Evolutionary conservation across 257 asterid species (phyloP).

Genomic region (Solanum bukasovii): DNA sequence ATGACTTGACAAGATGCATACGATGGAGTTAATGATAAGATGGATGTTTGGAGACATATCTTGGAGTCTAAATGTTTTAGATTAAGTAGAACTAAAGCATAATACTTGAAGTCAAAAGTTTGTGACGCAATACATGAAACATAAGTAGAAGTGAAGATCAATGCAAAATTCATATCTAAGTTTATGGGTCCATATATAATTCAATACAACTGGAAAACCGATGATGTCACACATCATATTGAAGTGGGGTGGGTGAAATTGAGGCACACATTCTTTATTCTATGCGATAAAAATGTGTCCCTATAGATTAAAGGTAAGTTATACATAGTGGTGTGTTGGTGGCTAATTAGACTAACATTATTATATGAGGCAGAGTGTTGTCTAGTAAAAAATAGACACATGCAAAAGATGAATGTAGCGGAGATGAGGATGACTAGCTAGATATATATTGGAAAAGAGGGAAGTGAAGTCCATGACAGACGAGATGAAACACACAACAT

Average conservation of each 20-base stretch:
- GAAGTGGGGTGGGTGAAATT: neutral
- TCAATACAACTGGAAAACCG: too few relatives aligned
- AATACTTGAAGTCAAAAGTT: too few relatives aligned
- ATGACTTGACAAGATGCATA: neutral
- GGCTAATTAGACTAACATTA: neutral
- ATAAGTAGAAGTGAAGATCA: too few relatives aligned
- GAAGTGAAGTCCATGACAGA: neutral
- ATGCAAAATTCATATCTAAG: too few relatives aligned
- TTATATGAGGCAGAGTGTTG: neutral
- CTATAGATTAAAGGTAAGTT: too few relatives aligned
- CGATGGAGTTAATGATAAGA: neutral
- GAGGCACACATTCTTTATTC: neutral
- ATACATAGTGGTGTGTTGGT: neutral
- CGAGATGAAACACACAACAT: too few relatives aligned
- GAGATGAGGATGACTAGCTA: neutral
- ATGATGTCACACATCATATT: neutral
- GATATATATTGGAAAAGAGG: too few relatives aligned
- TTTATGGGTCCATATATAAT: neutral
- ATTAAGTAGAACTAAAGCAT: neutral
- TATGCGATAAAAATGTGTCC: neutral
- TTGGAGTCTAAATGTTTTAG: neutral
- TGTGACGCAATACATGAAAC: too few relatives aligned
- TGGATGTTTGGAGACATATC: neutral
- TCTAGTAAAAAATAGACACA: too few relatives aligned
- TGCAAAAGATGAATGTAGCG: too few relatives aligned